A percentile compares a stretch with the other conserved stretches of the same genome.
phyloP scores from a whole-genome alignment of 2,329 filamentous ascomycete species.

The Diplodia intermedia region DNA sequence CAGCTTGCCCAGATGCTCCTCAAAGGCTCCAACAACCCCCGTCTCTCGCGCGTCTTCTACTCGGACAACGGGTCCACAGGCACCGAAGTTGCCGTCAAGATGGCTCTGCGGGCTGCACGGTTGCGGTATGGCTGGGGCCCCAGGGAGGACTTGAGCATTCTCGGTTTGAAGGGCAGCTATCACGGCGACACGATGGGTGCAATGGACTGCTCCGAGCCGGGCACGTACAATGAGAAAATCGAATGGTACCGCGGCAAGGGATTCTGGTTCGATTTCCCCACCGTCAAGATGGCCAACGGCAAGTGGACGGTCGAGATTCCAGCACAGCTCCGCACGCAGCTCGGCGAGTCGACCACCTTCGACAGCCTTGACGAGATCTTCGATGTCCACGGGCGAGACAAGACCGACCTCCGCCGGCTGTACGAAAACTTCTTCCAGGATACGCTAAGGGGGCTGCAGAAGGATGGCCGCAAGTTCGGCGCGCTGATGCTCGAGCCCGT shows the following conservation, averaged over 20 bases:
- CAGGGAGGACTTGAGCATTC: slow-evolving; percentile 66
- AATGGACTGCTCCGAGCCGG: slow-evolving; percentile 84
- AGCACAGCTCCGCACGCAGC: slow-evolving; percentile 2
- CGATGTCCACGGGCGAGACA: slow-evolving; percentile 50
- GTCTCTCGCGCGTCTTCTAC: slow-evolving; percentile 76
- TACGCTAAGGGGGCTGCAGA: slow-evolving; percentile 42
- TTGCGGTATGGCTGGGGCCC: slow-evolving; percentile 70
- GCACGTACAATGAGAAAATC: slow-evolving; percentile 78
- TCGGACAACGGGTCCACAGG: slow-evolving; percentile 86
- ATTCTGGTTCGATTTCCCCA: slow-evolving; percentile 81
- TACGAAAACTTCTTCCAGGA: slow-evolving; percentile 17
- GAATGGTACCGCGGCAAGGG: slow-evolving; percentile 85
- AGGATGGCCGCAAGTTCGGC: slow-evolving; percentile 71
- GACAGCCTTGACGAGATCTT: slow-evolving; percentile 45
- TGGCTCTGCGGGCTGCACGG: slow-evolving; percentile 75
- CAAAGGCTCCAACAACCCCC: slow-evolving; percentile 64
- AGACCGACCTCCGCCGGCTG: slow-evolving; percentile 42
- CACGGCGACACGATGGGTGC: slow-evolving; percentile 89
- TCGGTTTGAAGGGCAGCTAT: slow-evolving; percentile 81
- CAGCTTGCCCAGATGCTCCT: slow-evolving; percentile 71
- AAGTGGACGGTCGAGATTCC: slow-evolving; percentile 58
- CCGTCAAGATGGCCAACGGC: slow-evolving; percentile 70
- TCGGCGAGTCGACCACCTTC: slow-evolving; percentile 53
- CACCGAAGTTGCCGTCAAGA: slow-evolving; percentile 83
- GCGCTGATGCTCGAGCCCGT: slow-evolving; percentile 82